phyloP scores from a whole-genome alignment of 2,329 filamentous ascomycete species.

The Drechslerella coelobrocha region DNA sequence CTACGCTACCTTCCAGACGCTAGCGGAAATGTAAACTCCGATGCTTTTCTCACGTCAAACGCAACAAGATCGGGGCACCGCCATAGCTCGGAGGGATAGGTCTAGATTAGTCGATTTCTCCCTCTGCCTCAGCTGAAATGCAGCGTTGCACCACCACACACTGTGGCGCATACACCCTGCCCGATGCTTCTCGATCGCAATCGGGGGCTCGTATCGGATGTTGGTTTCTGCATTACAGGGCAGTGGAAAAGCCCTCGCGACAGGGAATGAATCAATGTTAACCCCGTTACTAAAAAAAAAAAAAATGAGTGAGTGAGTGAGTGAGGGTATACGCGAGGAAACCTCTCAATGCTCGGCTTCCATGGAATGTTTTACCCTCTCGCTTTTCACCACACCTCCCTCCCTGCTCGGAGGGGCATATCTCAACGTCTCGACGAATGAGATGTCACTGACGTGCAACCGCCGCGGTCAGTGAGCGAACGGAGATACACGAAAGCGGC shows the following conservation, averaged over 20 bases:
- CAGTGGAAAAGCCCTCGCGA: too few relatives aligned
- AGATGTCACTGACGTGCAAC: background rate
- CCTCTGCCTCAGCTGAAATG: slow-evolving; percentile 27
- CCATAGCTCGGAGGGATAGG: slow-evolving; percentile 40
- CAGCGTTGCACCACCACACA: slow-evolving; percentile 10
- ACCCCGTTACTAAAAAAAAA: background rate
- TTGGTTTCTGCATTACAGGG: too few relatives aligned
- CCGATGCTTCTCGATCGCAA: background rate
- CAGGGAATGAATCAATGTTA: background rate
- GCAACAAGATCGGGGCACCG: slow-evolving; percentile 19
- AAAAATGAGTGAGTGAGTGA: too few relatives aligned
- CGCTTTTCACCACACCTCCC: background rate
- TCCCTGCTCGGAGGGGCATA: background rate
- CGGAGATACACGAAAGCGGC: slow-evolving; percentile 42
- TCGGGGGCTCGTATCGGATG: too few relatives aligned
- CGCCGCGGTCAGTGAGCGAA: background rate
- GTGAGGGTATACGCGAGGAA: slow-evolving; percentile 4
- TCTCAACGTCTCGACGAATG: background rate
- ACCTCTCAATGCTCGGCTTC: background rate
- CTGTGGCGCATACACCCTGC: slow-evolving; percentile 35
- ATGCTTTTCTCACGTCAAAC: slow-evolving; percentile 23
- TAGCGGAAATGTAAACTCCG: slow-evolving; percentile 34
- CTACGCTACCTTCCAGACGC: slow-evolving; percentile 3
- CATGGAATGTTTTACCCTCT: background rate
- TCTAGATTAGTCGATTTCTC: slow-evolving; percentile 35